Percentiles rank a stretch among this genome's conserved stretches.
Evolutionary conservation across 371 early-diverging fungal genomes (phyloP).

Genomic region (Mucor saturninus): DNA sequence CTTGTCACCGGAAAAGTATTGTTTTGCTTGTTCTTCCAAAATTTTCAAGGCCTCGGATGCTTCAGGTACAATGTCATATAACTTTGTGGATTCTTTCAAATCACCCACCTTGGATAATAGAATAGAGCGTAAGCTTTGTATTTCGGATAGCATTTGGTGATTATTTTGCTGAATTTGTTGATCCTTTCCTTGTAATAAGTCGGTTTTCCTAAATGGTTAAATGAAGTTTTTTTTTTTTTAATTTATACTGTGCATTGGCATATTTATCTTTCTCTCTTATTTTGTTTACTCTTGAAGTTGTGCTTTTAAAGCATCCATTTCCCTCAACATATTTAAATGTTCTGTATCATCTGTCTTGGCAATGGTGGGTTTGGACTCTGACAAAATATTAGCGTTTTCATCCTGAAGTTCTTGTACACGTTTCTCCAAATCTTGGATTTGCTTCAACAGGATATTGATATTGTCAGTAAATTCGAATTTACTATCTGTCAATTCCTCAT

Average conservation of each 20-base stretch:
- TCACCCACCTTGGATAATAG: constrained; percentile 48
- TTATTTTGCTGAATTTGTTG: constrained; percentile 35
- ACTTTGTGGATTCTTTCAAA: constrained; percentile 17
- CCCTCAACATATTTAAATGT: constrained; percentile 29
- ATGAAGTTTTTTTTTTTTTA: not conserved
- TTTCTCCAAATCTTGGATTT: constrained; percentile 62
- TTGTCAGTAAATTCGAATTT: constrained; percentile 43
- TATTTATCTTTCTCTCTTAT: too few species aligned
- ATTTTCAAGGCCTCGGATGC: constrained; percentile 38
- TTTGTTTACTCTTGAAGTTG: constrained; percentile 39
- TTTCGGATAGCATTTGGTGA: constrained; percentile 38
- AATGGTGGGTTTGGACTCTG: not conserved
- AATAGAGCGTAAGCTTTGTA: constrained; percentile 48
- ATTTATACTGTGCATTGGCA: too few species aligned
- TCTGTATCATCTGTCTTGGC: constrained; percentile 25
- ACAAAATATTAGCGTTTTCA: constrained; percentile 40
- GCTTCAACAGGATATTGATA: constrained; percentile 53
- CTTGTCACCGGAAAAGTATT: constrained; percentile 40
- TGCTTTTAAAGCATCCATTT: constrained; percentile 31
- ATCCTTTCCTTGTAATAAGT: constrained; percentile 36
- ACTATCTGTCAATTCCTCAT: constrained; percentile 17
- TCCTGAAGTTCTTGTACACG: constrained; percentile 54
- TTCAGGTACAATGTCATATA: constrained; percentile 23
- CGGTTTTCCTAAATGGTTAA: constrained; percentile 35
- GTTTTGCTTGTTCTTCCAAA: constrained; percentile 41